Evolutionary conservation across 345 rosid genomes (phyloP), one percentile per base, ranked within the genome.

Genomic region (Populus simonii): DNA sequence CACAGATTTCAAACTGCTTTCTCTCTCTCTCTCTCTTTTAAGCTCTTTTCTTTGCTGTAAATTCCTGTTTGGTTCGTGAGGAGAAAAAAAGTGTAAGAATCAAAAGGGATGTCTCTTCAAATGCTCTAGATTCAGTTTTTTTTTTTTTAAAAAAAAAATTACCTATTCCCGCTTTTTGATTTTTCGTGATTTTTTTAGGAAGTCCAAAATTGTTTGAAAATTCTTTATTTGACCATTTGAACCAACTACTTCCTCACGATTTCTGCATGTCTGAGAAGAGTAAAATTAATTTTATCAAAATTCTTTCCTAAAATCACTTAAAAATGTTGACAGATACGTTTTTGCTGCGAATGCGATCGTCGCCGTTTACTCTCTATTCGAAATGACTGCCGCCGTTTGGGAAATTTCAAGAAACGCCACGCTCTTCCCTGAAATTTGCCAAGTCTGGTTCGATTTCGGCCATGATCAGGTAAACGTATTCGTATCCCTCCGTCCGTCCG

Each of bases 401-500:
- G 99, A 95, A 80, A 88, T 95, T 53, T 87, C 94, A 5, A 87
- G 85, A 73, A 92, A 85, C 71, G 85, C 86, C 36, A 93, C 99
- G 0, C 71, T 95, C 75, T 87, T 93, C 85, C 99, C 99, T 18
- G 96, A 95, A 84, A 75, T 89, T 47, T 69, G 92, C 27, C 99
- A 95, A 66, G 93, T 95, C 72, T 95, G 98, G 99, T 95, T 95
- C 96, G 99, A 95, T 71, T 95, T 93, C 82, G 91, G 98, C n/a
- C 99, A 95, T 76, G 99, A 95, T 80, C 99, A 95, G 99, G 98
- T 93, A 17, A 9, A 27, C 7, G 20, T 27, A 63, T 36, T 12
- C 55, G 7, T 11, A 16, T 25, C 8, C 6, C 63, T 43, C 43
- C 15, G 16, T 12, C 5, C 22, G 47, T 62, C 16, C 22, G 25